Conservation (phyloP, 2,329 filamentous ascomycete genomes). For the Didymella sp. region DNA sequence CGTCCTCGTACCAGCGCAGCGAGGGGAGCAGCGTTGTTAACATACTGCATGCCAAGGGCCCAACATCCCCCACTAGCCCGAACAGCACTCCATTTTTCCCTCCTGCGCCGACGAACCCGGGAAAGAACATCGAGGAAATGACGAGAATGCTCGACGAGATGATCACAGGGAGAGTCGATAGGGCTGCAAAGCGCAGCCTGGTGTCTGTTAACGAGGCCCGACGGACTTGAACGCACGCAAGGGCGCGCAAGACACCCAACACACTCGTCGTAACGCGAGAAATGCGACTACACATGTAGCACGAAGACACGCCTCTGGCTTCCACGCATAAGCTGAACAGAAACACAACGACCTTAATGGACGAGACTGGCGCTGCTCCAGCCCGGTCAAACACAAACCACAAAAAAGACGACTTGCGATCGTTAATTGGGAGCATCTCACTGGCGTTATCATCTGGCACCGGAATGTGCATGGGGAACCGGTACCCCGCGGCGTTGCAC, state of each 20-base stretch:
- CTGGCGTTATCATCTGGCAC: slow-evolving; percentile 11
- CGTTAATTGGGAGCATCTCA: not conserved
- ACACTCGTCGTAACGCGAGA: not conserved
- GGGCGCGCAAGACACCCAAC: slow-evolving; percentile 8
- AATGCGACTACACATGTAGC: not conserved
- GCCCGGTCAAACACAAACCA: not conserved
- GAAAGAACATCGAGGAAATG: slow-evolving; percentile 85
- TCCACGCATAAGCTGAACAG: slow-evolving; percentile 11
- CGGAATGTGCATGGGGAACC: slow-evolving; percentile 15
- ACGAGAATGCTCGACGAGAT: slow-evolving; percentile 93
- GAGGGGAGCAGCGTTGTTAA: slow-evolving; percentile 44
- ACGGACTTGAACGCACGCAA: slow-evolving; percentile 20
- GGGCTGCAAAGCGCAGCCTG: slow-evolving; percentile 58
- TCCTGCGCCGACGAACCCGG: slow-evolving; percentile 42
- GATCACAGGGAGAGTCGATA: slow-evolving; percentile 81
- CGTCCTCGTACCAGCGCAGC: slow-evolving; percentile 44
- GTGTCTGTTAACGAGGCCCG: slow-evolving; percentile 30
- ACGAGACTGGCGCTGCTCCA: slow-evolving; percentile 17
- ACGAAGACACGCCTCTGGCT: not conserved
- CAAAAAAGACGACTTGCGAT: not conserved
- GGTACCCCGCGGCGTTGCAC: slow-evolving; percentile 14
- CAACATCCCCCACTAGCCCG: slow-evolving; percentile 35
- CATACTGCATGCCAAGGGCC: slow-evolving; percentile 34
- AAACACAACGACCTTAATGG: slow-evolving; percentile 18
- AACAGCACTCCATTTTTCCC: slow-evolving; percentile 26